Conservation (phyloP, 306 rosid genomes). For the Vicia faba region DNA sequence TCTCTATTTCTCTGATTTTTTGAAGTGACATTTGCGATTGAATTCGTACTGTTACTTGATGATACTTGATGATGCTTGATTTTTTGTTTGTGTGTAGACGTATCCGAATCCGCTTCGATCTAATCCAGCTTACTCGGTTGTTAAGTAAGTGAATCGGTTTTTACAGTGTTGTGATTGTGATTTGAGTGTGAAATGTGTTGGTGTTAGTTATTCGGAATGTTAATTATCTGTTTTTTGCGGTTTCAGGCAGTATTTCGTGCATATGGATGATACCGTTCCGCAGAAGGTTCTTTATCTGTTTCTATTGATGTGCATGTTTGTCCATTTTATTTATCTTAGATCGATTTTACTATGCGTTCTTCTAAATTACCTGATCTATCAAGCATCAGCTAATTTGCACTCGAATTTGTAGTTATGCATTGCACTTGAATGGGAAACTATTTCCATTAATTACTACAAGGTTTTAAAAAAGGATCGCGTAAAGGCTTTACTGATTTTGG, state of each 20-base stretch:
- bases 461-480: too few species aligned
- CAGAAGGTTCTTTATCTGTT: conserved; percentile 54
- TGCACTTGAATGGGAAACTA: too few species aligned
- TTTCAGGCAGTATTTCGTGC: conserved; percentile 88
- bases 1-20: neutral
- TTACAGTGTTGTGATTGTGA: neutral
- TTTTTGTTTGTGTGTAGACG: conserved; percentile 54
- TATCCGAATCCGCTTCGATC: conserved; percentile 84
- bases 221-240: conserved; percentile 27
- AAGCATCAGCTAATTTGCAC: neutral
- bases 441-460: too few species aligned
- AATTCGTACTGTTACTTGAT: neutral
- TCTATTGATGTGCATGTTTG: conserved; percentile 5
- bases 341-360: neutral
- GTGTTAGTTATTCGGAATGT: conserved; percentile 8
- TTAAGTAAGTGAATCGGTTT: conserved; percentile 59
- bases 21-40: conserved; percentile 7
- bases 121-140: conserved; percentile 96
- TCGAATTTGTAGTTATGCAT: neutral
- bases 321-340: conserved; percentile 9
- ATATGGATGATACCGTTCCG: conserved; percentile 79
- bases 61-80: neutral
- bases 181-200: conserved; percentile 29
- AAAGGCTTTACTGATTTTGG: too few species aligned
- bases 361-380: conserved; percentile 12